A percentile compares a stretch with the other conserved stretches of the same genome.
phyloP scores from a whole-genome alignment of 2,329 filamentous ascomycete genomes.

The Biscogniauxia mediterranea region DNA sequence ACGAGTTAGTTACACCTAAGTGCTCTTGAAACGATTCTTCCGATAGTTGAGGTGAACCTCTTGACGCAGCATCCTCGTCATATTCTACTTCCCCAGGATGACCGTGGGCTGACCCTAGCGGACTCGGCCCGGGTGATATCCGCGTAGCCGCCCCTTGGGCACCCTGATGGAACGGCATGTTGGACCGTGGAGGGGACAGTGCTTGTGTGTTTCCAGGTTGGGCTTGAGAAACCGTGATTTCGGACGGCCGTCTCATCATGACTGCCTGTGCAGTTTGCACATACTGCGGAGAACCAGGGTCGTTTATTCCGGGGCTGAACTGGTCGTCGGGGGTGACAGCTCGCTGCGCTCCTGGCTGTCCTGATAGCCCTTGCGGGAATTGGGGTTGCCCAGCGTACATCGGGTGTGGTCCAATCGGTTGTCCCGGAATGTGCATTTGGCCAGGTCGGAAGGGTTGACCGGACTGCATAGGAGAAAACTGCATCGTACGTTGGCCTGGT shows the following conservation, averaged over 20 bases:
- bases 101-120: conserved; percentile 6
- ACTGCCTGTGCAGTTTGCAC: conserved; percentile 23
- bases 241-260: conserved; percentile 26
- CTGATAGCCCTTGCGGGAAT: conserved; percentile 13
- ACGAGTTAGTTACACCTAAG: conserved; percentile 11
- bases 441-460: conserved; percentile 22
- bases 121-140: conserved; percentile 11
- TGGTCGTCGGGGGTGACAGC: conserved; percentile 10
- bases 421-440: conserved; percentile 24
- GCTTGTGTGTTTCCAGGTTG: conserved; percentile 5
- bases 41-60: conserved; percentile 17
- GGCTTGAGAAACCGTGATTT: conserved; percentile 26
- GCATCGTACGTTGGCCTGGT: conserved; percentile 17
- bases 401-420: conserved; percentile 25
- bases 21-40: conserved; percentile 22
- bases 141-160: conserved; percentile 17
- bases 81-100: conserved; percentile 1
- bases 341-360: conserved; percentile 13
- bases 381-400: conserved; percentile 25
- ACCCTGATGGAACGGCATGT: conserved; percentile 20
- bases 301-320: not conserved
- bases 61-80: conserved; percentile 5
- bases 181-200: conserved; percentile 9
- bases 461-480: conserved; percentile 19
- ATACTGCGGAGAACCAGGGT: not conserved